Evolutionary conservation across 2,329 filamentous ascomycete species (phyloP), one percentile per base, ranked within the genome.

Genomic region (Chaetomium sp.): DNA sequence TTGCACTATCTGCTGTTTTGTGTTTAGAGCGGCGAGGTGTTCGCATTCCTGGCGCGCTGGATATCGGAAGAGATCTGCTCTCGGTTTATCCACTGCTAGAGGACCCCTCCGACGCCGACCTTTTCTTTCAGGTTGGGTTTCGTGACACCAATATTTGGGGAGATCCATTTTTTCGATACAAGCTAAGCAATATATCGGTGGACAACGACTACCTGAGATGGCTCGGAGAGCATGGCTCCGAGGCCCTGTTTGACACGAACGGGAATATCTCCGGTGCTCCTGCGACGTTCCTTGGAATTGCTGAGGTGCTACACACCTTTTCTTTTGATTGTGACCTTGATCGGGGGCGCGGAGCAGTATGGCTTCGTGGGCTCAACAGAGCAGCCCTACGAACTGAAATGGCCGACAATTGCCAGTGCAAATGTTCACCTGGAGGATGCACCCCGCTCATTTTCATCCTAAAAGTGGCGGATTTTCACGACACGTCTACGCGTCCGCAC

Each of bases 351-450:
- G 2, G 2, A 9, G 33, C 9, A 16, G 33, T 13, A 29, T 53
- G 50, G 50, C 21, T 53, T 25, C 21, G 25, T n/a, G 13, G 31
- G 9, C n/a, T 53, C 47, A 25, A 60, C 31, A 42, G 6, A 19
- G 47, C 31, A 27, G 19, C 23, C 12, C 49, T 55, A 6, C 51
- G 23, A 9, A 3, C 35, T 13, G 59, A 35, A n/a, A 12, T 62
- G 12, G 50, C 38, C 27, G 59, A 62, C 51, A 35, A 31, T n/a
- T 62, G 59, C 25, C 35, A 49, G 10, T 62, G 59, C 38, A 49
- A 21, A 25, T 62, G 59, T n/a, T 62, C 50, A 23, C 33, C 38
- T 7, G 51, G 35, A 56, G 35, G 59, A 16, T 62, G 59, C 51
- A 56, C 59, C 25, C 59, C 50, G 13, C n/a, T 62, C 4, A 62